phyloP scores from a whole-genome alignment of 2,329 filamentous ascomycete genomes.

The Exophiala sideris region DNA sequence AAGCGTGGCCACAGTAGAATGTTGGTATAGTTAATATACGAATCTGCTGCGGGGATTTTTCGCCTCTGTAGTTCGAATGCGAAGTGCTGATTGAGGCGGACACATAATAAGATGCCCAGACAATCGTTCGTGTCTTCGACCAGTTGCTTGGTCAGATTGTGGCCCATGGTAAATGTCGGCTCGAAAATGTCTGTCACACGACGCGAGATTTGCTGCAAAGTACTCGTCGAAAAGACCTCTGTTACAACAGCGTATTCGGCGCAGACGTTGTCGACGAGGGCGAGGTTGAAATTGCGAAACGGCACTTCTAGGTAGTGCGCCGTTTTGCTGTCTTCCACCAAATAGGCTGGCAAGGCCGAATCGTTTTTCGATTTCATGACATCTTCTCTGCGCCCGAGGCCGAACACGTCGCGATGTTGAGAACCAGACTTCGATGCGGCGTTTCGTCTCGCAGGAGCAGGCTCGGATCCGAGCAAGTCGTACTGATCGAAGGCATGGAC shows the following conservation, averaged over 20 bases:
- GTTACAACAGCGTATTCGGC: slow-evolving; percentile 94
- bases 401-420: slow-evolving; percentile 74
- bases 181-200: slow-evolving; percentile 88
- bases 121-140: slow-evolving; percentile 76
- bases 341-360: slow-evolving; percentile 76
- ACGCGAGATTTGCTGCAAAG: slow-evolving; percentile 70
- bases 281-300: slow-evolving; percentile 92
- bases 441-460: slow-evolving; percentile 59
- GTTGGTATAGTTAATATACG: slow-evolving; percentile 89
- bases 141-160: slow-evolving; percentile 70
- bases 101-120: slow-evolving; percentile 82
- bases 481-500: slow-evolving; percentile 78
- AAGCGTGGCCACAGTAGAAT: slow-evolving; percentile 97
- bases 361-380: slow-evolving; percentile 71
- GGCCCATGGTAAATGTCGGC: slow-evolving; percentile 81
- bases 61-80: slow-evolving; percentile 91
- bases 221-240: slow-evolving; percentile 77
- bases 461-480: slow-evolving; percentile 78
- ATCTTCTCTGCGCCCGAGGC: slow-evolving; percentile 80
- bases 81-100: slow-evolving; percentile 87
- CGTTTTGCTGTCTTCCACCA: slow-evolving; percentile 84
- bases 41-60: slow-evolving; percentile 82
- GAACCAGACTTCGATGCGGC: slow-evolving; percentile 38
- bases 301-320: slow-evolving; percentile 85
- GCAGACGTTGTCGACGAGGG: slow-evolving; percentile 87